phyloP scores from a whole-genome alignment of 2,329 filamentous ascomycete genomes.

The Metarhizium sp. region DNA sequence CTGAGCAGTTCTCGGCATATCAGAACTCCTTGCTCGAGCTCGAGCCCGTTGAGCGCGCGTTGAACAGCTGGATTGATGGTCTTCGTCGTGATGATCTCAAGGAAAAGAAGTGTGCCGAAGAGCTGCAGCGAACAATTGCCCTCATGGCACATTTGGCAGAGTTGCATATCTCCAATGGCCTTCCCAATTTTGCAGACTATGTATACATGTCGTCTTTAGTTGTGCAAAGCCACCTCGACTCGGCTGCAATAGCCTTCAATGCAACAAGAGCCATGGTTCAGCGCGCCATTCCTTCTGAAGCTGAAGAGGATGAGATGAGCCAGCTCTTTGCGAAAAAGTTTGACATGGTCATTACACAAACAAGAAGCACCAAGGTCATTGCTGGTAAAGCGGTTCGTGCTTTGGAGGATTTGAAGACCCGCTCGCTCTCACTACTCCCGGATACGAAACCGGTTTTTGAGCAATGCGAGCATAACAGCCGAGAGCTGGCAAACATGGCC shows the following conservation, averaged over 20 bases:
- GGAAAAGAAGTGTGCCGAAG: conserved; percentile 70
- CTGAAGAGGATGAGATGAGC: conserved; percentile 53
- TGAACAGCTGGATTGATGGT: conserved; percentile 83
- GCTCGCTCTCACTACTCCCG: conserved; percentile 63
- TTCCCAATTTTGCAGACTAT: conserved; percentile 69
- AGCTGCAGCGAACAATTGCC: conserved; percentile 75
- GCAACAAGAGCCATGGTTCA: conserved; percentile 59
- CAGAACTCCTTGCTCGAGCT: conserved; percentile 77
- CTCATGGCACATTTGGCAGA: conserved; percentile 81
- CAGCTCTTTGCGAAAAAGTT: conserved; percentile 60
- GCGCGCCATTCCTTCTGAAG: conserved; percentile 42
- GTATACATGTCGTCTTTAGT: conserved; percentile 67
- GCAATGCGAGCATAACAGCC: conserved; percentile 54
- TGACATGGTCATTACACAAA: conserved; percentile 64
- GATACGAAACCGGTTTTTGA: conserved; percentile 63
- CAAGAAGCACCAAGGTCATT: conserved; percentile 75
- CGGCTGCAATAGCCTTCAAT: conserved; percentile 57
- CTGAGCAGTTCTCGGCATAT: conserved; percentile 69
- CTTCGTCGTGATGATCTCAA: conserved; percentile 78
- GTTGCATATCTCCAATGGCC: conserved; percentile 61
- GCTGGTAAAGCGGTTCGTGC: conserved; percentile 69
- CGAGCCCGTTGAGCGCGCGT: conserved; percentile 79
- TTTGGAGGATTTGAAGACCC: conserved; percentile 65
- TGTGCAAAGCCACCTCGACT: conserved; percentile 76
- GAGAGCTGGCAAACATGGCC: conserved; percentile 56